phyloP scores from a whole-genome alignment of 129 eudicot species.

The Helichrysum umbraculigerum region DNA sequence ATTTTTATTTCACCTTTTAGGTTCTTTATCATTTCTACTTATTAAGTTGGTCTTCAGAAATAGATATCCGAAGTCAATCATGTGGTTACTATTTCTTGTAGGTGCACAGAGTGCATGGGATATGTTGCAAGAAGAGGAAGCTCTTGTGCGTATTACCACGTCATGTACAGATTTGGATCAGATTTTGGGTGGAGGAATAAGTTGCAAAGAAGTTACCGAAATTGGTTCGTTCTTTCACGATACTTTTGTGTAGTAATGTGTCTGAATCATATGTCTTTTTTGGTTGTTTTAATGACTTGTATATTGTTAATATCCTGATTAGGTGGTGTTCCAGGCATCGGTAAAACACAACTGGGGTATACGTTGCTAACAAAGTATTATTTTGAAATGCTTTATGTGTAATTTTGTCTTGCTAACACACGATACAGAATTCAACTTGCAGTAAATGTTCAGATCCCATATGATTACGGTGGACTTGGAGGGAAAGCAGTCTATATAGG shows the following conservation, averaged over 20 bases:
- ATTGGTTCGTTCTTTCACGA: constrained; percentile 47
- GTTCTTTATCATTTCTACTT: background rate
- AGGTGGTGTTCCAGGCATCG: constrained; percentile 99
- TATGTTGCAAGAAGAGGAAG: constrained; percentile 78
- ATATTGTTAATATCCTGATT: constrained; percentile 9
- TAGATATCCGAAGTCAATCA: no score
- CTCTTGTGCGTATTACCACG: constrained; percentile 66
- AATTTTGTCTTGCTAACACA: constrained; percentile 13
- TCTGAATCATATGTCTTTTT: background rate
- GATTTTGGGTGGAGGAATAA: constrained; percentile 87
- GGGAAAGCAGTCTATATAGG: constrained; percentile 90
- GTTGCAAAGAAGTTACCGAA: constrained; percentile 92
- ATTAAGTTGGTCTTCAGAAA: constrained; percentile 9
- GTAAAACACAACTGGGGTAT: constrained; percentile 97
- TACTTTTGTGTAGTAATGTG: background rate
- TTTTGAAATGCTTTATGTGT: background rate
- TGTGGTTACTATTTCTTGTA: constrained; percentile 23
- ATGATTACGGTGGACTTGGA: constrained; percentile 76
- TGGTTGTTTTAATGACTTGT: background rate
- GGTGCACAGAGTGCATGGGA: constrained; percentile 96
- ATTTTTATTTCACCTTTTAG: background rate
- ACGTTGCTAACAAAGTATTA: background rate
- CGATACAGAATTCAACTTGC: constrained; percentile 90
- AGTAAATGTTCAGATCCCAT: constrained; percentile 89
- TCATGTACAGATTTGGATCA: constrained; percentile 81